phyloP scores from a whole-genome alignment of 768 basidiomycete genomes.

The Cyclocybe cylindracea region DNA sequence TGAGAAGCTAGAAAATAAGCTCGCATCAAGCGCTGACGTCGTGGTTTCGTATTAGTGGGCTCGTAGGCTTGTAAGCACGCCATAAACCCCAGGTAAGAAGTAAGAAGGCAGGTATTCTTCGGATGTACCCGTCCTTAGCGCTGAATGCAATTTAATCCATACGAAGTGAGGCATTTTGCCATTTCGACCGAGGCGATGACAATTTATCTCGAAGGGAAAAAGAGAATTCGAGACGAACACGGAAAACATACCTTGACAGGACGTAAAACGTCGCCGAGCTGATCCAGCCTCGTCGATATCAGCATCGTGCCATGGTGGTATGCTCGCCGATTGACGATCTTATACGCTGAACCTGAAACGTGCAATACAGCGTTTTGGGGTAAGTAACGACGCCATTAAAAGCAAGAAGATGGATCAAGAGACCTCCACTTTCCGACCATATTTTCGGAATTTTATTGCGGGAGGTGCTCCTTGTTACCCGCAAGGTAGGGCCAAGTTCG shows the following conservation, averaged over 20 bases:
- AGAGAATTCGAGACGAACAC: neutral
- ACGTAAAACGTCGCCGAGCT: slow-evolving; percentile 72
- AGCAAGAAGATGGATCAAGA: neutral
- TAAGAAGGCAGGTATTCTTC: too few species aligned
- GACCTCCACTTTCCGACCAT: neutral
- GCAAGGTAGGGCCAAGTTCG: neutral
- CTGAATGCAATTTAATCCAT: too few species aligned
- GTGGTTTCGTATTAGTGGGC: too few species aligned
- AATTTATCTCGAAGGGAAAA: neutral
- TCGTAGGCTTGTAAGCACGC: too few species aligned
- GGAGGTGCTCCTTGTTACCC: too few species aligned
- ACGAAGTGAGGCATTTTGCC: too few species aligned
- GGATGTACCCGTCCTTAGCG: too few species aligned
- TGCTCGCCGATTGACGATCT: slow-evolving; percentile 85
- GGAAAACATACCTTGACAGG: slow-evolving; percentile 52
- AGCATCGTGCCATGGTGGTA: slow-evolving; percentile 99
- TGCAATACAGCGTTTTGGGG: slow-evolving; percentile 31
- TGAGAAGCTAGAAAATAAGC: too few species aligned
- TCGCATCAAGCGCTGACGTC: too few species aligned
- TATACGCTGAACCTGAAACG: slow-evolving; percentile 98
- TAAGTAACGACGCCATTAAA: slow-evolving; percentile 6
- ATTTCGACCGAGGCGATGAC: too few species aligned
- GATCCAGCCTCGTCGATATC: slow-evolving; percentile 74
- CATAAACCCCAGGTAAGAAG: too few species aligned
- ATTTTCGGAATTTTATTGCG: too few species aligned